Conservation (phyloP, 768 basidiomycete species). For the Termitomyces sp. region DNA sequence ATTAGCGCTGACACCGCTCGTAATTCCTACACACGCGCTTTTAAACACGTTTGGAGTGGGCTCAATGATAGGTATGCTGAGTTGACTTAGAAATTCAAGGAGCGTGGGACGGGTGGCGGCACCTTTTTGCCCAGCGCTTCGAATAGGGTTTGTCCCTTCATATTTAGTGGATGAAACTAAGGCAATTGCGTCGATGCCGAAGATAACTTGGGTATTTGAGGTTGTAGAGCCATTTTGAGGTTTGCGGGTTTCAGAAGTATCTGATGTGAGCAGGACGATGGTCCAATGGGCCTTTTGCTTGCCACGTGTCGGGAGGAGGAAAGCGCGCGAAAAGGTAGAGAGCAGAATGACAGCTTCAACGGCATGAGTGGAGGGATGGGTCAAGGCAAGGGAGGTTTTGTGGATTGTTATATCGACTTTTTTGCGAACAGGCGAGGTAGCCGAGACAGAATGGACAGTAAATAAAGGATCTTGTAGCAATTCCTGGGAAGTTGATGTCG, state of each 20-base stretch:
- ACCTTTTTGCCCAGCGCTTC: slow-evolving; percentile 43
- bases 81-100: slow-evolving; percentile 47
- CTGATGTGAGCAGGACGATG: slow-evolving; percentile 57
- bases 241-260: slow-evolving; percentile 45
- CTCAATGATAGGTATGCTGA: slow-evolving; percentile 41
- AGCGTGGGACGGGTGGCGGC: slow-evolving; percentile 47
- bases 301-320: slow-evolving; percentile 72
- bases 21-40: slow-evolving; percentile 42
- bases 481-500: slow-evolving; percentile 15
- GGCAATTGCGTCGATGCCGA: slow-evolving; percentile 62
- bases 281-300: slow-evolving; percentile 75
- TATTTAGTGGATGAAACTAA: slow-evolving; percentile 43
- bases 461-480: slow-evolving; percentile 44
- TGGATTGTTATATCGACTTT: slow-evolving; percentile 67
- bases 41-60: slow-evolving; percentile 53
- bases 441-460: slow-evolving; percentile 62
- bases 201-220: slow-evolving; percentile 56
- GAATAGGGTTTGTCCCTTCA: slow-evolving; percentile 23
- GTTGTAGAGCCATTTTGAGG: slow-evolving; percentile 27
- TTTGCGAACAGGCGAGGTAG: slow-evolving; percentile 73
- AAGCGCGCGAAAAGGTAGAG: slow-evolving; percentile 52
- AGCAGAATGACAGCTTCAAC: slow-evolving; percentile 52
- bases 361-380: slow-evolving; percentile 44
- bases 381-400: slow-evolving; percentile 46
- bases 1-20: slow-evolving; percentile 31